Evolutionary conservation across 106 monocot genomes (phyloP), one percentile per base, ranked within the genome.

Genomic region (Agapanthus africanus): DNA sequence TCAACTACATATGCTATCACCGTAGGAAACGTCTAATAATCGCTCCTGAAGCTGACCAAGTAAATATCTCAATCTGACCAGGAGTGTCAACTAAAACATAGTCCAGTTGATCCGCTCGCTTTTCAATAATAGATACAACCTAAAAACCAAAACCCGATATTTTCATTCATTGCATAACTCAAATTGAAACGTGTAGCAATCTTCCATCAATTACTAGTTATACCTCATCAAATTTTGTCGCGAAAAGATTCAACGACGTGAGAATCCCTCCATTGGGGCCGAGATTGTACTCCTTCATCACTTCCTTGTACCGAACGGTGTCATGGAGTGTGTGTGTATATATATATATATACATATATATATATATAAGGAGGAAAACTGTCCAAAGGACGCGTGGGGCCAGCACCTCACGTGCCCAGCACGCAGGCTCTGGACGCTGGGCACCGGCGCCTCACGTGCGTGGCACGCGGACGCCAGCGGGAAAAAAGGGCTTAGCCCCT

Each of bases 1-100:
- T 97, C 97, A 60, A 97, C 89, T 14, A 97, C 89, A 77, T 92
- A 97, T 23, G 92, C 86, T 63, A 97, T 74, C 19, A 97, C 80
- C 0, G 97, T 97, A 0, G 97, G 97, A 75, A 97, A 97, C 0
- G 97, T 97, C 0, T 97, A 13, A 97, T 92, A 36, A 97, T 97
- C 10, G 97, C 92, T 62, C 97, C 97, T 14, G 97, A 97, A 34
- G 97, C 97, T 9, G 97, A 92, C 97, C 97, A 92, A 14, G 97
- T 97, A 54, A 97, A 97, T 42, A 97, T 97, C 74, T 97, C 97
- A 75, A 97, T 97, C 69, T 97, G 97, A 22, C 97, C 97, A 8
- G 97, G 97, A 9, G 94, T 90, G 54, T 97, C 97, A 27, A 97
- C 97, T 71, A 97, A 63, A 40, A 97, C 97, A 77, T 92, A 97